Conservation (phyloP, 106 monocot genomes). For the Vanilla planifolia region DNA sequence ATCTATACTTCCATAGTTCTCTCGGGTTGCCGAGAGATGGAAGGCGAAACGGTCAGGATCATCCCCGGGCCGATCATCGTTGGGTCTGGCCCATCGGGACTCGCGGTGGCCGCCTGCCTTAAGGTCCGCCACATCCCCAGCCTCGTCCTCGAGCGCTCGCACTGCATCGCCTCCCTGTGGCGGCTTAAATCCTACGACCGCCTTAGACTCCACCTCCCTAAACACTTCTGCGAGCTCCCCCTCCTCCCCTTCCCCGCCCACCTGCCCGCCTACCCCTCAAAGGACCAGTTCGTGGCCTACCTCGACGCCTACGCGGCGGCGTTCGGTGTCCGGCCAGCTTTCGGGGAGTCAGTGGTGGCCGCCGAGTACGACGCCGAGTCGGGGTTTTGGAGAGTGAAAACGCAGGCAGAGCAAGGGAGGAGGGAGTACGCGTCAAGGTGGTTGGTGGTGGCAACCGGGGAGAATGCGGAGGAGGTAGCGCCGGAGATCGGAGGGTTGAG, state of each 20-base stretch:
- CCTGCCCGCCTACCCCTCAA: slow-evolving; percentile 17
- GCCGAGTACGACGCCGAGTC: slow-evolving; percentile 19
- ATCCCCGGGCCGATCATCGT: slow-evolving; percentile 18
- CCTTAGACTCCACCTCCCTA: slow-evolving; percentile 28
- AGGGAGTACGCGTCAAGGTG: slow-evolving; percentile 34
- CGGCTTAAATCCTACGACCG: slow-evolving; percentile 27
- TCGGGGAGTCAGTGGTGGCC: slow-evolving; percentile 14
- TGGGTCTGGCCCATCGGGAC: slow-evolving; percentile 26
- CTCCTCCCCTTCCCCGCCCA: slow-evolving; percentile 14
- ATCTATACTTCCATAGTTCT: background rate
- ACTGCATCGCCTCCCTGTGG: slow-evolving; percentile 29
- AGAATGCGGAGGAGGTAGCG: slow-evolving; percentile 76
- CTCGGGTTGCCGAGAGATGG: slow-evolving; percentile 12
- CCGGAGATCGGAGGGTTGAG: slow-evolving; percentile 53
- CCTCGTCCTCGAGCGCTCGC: slow-evolving; percentile 18
- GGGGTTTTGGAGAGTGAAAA: slow-evolving; percentile 38
- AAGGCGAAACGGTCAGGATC: slow-evolving; percentile 1
- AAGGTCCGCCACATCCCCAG: slow-evolving; percentile 13
- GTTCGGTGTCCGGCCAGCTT: slow-evolving; percentile 19
- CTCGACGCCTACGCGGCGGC: slow-evolving; percentile 15
- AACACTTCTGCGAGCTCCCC: slow-evolving; percentile 30
- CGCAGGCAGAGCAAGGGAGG: slow-evolving; percentile 5
- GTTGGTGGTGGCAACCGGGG: slow-evolving; percentile 81
- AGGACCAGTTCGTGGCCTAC: slow-evolving; percentile 25
- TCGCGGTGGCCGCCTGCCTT: slow-evolving; percentile 29